Evolutionary conservation across 1,284 basidiomycete species (phyloP).

Genomic region (Cryptococcus hybrid): DNA sequence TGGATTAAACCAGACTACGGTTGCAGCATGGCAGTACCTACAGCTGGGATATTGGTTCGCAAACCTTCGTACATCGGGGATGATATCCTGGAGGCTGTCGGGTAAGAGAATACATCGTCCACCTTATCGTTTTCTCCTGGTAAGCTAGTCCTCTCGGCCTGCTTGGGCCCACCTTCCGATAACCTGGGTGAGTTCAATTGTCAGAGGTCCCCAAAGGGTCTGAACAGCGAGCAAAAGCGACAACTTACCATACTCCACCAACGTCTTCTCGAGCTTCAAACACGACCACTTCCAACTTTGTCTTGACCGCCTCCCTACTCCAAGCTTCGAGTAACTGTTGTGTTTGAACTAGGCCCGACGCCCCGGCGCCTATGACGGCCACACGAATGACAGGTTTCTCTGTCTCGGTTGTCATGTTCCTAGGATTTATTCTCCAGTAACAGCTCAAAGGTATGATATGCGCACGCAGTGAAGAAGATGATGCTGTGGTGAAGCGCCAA

Average conservation of each 20-base stretch:
- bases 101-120: conserved; percentile 22
- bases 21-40: conserved; percentile 7
- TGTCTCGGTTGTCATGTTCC: background rate
- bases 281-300: conserved; percentile 11
- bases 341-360: conserved; percentile 48
- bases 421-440: background rate
- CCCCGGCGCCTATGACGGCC: conserved; percentile 52
- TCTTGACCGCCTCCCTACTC: conserved; percentile 7
- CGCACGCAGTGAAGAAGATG: too few species aligned
- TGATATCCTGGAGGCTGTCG: conserved; percentile 19
- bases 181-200: conserved; percentile 14
- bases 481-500: too few species aligned
- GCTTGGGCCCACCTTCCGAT: conserved; percentile 19
- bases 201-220: background rate
- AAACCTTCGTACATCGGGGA: conserved; percentile 48
- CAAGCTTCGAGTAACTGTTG: conserved; percentile 46
- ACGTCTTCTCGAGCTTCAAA: conserved; percentile 32
- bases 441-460: too few species aligned
- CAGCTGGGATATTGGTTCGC: conserved; percentile 49
- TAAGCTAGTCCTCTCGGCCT: conserved; percentile 1
- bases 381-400: conserved; percentile 22
- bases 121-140: background rate
- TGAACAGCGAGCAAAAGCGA: background rate
- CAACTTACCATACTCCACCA: conserved; percentile 46
- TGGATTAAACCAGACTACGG: conserved; percentile 4